phyloP scores from a whole-genome alignment of 2,329 filamentous ascomycete species.

The Botrytis galanthina region DNA sequence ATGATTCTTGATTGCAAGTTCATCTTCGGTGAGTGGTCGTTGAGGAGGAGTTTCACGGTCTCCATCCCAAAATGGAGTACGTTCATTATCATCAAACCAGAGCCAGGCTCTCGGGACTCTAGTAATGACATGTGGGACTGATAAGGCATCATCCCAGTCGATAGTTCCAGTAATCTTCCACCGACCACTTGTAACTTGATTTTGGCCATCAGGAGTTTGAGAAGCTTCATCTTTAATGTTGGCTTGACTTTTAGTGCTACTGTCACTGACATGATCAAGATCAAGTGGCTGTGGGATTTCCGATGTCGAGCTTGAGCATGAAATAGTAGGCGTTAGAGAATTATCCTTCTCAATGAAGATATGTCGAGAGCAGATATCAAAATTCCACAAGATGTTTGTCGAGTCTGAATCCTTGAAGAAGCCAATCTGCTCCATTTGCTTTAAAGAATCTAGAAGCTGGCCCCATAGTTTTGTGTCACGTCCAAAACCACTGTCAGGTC shows the following conservation, averaged over 20 bases:
- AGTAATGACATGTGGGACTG: conserved; percentile 24
- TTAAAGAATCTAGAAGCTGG: conserved; percentile 6
- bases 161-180: conserved; percentile 24
- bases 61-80: background rate
- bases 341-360: conserved; percentile 2
- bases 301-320: background rate
- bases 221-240: background rate
- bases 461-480: rapidly evolving
- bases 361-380: conserved; percentile 25
- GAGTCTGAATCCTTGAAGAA: conserved; percentile 18
- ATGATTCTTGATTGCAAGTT: conserved; percentile 26
- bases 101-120: conserved; percentile 26
- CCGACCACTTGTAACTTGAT: background rate
- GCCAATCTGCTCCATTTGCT: conserved; percentile 23
- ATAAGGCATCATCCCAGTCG: conserved; percentile 27
- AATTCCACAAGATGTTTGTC: conserved; percentile 23
- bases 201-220: background rate
- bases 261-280: no score
- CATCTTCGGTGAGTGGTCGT: conserved; percentile 23
- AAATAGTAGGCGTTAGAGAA: background rate
- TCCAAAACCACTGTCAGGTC: rapidly evolving
- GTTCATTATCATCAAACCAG: conserved; percentile 22
- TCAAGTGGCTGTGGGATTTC: background rate
- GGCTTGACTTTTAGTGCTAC: rapidly evolving
- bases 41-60: conserved; percentile 17